Base-by-base conservation (phyloP, 2,329 filamentous ascomycete species). In the Lachnellula occidentalis region DNA sequence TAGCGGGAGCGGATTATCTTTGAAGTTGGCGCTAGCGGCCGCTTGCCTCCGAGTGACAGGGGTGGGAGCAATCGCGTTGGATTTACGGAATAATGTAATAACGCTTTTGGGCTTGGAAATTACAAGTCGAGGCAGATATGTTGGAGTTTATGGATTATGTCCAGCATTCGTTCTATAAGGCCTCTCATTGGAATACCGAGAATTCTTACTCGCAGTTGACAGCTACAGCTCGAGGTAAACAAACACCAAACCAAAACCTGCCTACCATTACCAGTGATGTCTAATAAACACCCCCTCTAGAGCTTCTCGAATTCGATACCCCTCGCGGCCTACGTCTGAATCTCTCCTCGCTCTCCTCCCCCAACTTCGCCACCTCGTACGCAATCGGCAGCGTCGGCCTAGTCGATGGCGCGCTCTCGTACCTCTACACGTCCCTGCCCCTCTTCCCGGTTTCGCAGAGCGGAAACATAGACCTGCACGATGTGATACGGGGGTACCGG, bases 101-200 rank as follows among this genome's bases (percentile, higher is more conserved):
- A 15, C 36, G 12, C n/a, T 37, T 37, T 37, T 14, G 12, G 14
- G 7, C 21, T 17, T 24, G 19, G 9, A 45, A 6, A 21, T 41
- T 9, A 15, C 5, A 6, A 14, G 5, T 34, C 34, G 5, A 31
- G 24, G 9, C 12, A 47, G 50, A 52, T 22, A 96, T 96, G 92
- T 85, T 94, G 76, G 87, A 92, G 74, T 96, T 96, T 77, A 95
- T 96, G 90, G 91, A 95, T 74, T 92, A 95, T 77, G 87, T 96
- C 76, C 90, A 95, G 74, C 82, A 87, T 74, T 88, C 90, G 67
- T 96, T 96, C 75, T 89, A 90, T 71, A 80, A 88, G 70, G 86
- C 88, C 54, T 92, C 91, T 45, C 82, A 87, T 70, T 96, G 92
- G 92, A 88, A 92, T 69, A 80, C 84, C 67, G 90, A 96, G 76